Conservation (phyloP, 306 rosid species). For the Castanea mollissima region DNA sequence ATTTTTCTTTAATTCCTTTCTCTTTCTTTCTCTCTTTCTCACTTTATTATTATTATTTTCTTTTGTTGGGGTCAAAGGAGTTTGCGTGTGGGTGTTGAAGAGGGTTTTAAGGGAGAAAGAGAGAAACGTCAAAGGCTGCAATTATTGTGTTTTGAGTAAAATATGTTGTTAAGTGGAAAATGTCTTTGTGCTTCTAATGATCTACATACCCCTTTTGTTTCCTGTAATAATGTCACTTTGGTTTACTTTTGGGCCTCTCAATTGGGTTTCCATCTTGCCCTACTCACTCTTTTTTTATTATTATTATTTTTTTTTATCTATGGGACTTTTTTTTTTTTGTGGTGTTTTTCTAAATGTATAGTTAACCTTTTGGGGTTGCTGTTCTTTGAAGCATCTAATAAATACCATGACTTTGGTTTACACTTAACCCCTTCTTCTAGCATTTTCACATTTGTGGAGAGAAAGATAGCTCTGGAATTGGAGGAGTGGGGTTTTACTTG, state of each 20-base stretch:
- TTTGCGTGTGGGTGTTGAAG: conserved; percentile 82
- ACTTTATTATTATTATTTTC: too few relatives aligned
- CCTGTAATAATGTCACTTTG: background rate
- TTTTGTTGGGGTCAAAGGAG: conserved; percentile 60
- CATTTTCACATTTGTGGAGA: conserved; percentile 10
- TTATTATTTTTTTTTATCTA: background rate
- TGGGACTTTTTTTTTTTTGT: conserved; percentile 6
- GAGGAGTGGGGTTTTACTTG: background rate
- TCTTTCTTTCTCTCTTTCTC: background rate
- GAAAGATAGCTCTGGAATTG: background rate
- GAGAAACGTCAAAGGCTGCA: conserved; percentile 68
- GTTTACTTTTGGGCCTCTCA: background rate
- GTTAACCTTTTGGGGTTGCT: conserved; percentile 27
- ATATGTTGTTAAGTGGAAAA: conserved; percentile 31
- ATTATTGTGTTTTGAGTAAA: conserved; percentile 72
- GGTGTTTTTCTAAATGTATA: background rate
- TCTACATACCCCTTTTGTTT: background rate
- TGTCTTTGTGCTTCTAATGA: conserved; percentile 15
- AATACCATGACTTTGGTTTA: conserved; percentile 1
- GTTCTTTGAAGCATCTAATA: conserved; percentile 36
- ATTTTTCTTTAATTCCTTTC: conserved; percentile 2
- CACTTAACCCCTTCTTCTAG: background rate
- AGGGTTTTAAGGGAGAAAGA: conserved; percentile 27
- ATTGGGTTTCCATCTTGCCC: conserved; percentile 4
- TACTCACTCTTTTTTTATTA: background rate